Evolutionary conservation across 805 yeast species (phyloP).

Genomic region (Ogataea sp.): DNA sequence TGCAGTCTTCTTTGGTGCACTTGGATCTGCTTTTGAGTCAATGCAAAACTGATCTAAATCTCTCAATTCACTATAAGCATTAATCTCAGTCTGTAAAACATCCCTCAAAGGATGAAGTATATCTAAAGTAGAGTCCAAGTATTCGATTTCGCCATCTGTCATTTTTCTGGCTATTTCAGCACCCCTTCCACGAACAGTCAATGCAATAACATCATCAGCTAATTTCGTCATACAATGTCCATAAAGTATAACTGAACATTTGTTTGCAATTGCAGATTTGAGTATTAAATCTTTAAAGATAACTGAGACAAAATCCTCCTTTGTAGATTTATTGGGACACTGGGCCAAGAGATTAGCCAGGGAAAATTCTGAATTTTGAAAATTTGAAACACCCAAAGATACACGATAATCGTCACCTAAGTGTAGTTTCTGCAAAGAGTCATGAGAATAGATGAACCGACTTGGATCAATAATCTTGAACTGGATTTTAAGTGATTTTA

Average conservation of each 20-base stretch:
- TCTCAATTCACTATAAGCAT: constrained; percentile 40
- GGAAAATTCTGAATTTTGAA: neutral
- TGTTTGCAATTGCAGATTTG: constrained; percentile 34
- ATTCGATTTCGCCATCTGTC: constrained; percentile 33
- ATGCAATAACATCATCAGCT: constrained; percentile 71
- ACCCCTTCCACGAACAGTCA: constrained; percentile 86
- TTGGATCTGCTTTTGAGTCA: constrained; percentile 9
- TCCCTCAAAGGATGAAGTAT: constrained; percentile 71
- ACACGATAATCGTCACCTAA: constrained; percentile 24
- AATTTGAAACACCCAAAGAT: constrained; percentile 1
- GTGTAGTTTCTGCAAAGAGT: constrained; percentile 23
- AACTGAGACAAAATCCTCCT: constrained; percentile 49
- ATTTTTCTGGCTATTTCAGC: constrained; percentile 46
- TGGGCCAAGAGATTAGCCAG: constrained; percentile 25
- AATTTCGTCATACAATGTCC: constrained; percentile 78
- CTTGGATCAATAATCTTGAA: constrained; percentile 35
- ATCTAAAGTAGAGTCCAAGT: constrained; percentile 27
- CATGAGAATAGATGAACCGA: constrained; percentile 26
- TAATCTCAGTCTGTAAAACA: constrained; percentile 59
- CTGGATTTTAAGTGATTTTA: constrained; percentile 24
- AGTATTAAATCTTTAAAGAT: constrained; percentile 40
- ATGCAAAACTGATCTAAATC: constrained; percentile 28
- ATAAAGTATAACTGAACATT: constrained; percentile 52
- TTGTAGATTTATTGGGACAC: constrained; percentile 49
- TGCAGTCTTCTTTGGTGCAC: constrained; percentile 32